Base-by-base conservation (phyloP, 257 asterid species). In the Verbascum thapsus region DNA sequence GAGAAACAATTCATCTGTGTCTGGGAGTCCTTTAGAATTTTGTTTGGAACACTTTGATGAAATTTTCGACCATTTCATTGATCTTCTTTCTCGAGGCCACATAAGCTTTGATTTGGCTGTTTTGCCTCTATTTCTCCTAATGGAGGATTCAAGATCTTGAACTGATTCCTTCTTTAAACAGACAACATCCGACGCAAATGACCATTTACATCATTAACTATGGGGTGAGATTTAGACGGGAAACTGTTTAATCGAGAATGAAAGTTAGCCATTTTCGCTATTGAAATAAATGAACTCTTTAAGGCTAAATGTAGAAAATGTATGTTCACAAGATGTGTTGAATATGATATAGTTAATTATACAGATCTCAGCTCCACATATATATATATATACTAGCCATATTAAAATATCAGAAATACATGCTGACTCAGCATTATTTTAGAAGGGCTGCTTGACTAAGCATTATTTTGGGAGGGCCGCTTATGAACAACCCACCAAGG, bases 181-280 rank as follows among this genome's bases (percentile, higher is more conserved):
- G 15, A 58, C 30, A 43, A 63, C 32, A 9, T 81, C 83, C 72
- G 65, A 53, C 30, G 42, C 26, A 77, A 52, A 3, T 64, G 69
- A 32, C 71, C 66, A 50, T 68, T 64, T 34, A 56, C 56, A 7
- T 42, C 68, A 1, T 20, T 35, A 35, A 65, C 5, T 38, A 64
- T 37, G 6, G 83, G 79, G 43, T 71, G 74, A 58, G 81, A 71
- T 52, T 69, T 48, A 9, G 76, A 41, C 12, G 80, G 82, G 47
- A 73, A 69, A 53, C 80, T 78, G 43, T 54, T 66, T 8, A 75
- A 70, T 42, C 80, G 69, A 58, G 62, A 10, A 40, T 73, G 79
- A 71, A 11, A 44, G 23, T 51, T 26, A 45, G 66, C 56, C 73
- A 68, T 41, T 9, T 58, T 41, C 16, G 39, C 20, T 20, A 35